phyloP scores from a whole-genome alignment of 192 early-diverging fungal genomes.

The Chytriomyces hyalinus region DNA sequence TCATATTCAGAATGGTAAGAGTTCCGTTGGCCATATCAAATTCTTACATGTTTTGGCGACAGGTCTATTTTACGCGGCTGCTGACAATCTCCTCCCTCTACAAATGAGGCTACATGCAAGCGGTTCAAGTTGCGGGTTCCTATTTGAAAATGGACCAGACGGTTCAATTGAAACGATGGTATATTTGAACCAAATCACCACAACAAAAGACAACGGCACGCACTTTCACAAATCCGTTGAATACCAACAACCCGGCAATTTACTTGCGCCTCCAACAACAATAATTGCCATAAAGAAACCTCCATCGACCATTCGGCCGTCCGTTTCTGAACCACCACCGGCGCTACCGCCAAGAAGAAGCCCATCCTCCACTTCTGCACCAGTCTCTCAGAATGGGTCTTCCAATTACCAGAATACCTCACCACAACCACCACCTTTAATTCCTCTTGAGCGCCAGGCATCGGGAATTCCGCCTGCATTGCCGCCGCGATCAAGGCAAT shows the following conservation, averaged over 20 bases:
- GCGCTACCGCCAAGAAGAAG: conserved; percentile 10
- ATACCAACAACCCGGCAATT: background rate
- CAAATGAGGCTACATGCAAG: background rate
- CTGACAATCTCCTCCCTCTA: conserved; percentile 8
- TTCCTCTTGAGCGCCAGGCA: background rate
- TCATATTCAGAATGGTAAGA: conserved; percentile 23
- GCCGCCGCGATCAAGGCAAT: conserved; percentile 17
- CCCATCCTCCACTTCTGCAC: background rate
- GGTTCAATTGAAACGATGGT: background rate
- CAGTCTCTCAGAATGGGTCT: background rate
- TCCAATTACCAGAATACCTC: background rate
- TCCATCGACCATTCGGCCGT: background rate
- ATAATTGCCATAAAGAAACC: background rate
- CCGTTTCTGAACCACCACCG: background rate
- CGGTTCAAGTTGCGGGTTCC: conserved; percentile 11
- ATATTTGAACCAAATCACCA: conserved; percentile 1
- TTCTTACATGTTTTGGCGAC: background rate
- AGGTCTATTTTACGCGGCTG: conserved; percentile 12
- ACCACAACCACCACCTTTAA: background rate
- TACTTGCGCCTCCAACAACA: background rate
- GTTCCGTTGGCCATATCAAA: background rate
- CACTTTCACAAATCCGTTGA: conserved; percentile 13
- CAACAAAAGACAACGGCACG: background rate
- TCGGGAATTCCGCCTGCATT: conserved; percentile 1
- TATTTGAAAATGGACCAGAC: conserved; percentile 26